A percentile compares a stretch with the other conserved stretches of the same genome.
Conservation (phyloP, 2,329 filamentous ascomycete species). For the Sarocladium oryzae region DNA sequence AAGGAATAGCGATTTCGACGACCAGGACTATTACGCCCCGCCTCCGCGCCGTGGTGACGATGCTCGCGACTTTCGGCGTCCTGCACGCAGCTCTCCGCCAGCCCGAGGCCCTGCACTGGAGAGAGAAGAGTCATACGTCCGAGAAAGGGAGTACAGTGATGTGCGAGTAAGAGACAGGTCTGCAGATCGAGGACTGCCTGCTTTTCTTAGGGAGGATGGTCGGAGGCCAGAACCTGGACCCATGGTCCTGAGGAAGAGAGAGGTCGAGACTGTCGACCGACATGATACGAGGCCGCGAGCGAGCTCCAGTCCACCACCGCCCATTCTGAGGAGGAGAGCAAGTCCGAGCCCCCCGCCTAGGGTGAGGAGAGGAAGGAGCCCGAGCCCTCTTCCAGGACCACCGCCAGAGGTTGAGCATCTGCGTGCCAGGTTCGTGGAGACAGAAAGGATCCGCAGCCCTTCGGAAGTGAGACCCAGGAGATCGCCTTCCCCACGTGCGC, state of each 20-base stretch:
- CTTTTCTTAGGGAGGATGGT: conserved; percentile 45
- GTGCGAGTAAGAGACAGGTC: conserved; percentile 37
- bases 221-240: conserved; percentile 42
- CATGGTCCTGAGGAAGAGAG: conserved; percentile 48
- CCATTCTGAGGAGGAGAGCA: conserved; percentile 9
- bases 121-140: background rate
- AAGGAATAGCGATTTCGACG: conserved; percentile 35
- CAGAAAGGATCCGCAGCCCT: conserved; percentile 32
- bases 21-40: conserved; percentile 35
- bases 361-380: conserved; percentile 1
- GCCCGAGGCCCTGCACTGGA: conserved; percentile 12
- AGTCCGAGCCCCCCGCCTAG: conserved; percentile 5
- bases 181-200: conserved; percentile 31
- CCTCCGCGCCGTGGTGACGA: conserved; percentile 18
- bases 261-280: conserved; percentile 49
- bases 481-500: conserved; percentile 20
- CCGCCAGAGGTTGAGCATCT: conserved; percentile 5
- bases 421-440: conserved; percentile 11
- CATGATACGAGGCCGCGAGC: conserved; percentile 26
- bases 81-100: conserved; percentile 21
- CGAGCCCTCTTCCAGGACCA: conserved; percentile 16
- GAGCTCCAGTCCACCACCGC: conserved; percentile 31
- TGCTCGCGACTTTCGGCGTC: conserved; percentile 2
- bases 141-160: conserved; percentile 21
- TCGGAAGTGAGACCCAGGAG: conserved; percentile 16